Conservation (phyloP, 1,139 yeast species). For the Nakaseomyces bracarensis region DNA sequence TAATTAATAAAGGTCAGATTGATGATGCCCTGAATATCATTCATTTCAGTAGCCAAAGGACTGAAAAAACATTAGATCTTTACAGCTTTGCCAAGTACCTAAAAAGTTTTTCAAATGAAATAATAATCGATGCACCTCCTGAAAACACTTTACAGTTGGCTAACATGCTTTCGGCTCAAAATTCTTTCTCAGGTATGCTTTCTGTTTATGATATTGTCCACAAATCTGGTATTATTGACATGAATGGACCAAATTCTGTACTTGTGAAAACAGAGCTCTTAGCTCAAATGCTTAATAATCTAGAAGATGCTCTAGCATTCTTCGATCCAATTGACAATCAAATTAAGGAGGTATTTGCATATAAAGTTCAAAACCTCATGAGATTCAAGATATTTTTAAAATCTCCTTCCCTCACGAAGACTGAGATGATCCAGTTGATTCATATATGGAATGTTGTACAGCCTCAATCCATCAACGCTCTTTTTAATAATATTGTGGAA, state of each 20-base stretch:
- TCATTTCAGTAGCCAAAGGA: conserved; percentile 12
- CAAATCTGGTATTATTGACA: conserved; percentile 10
- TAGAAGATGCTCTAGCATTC: conserved; percentile 21
- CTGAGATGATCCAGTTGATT: conserved; percentile 20
- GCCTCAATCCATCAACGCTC: conserved; percentile 18
- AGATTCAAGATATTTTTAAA: conserved; percentile 24
- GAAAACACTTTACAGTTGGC: conserved; percentile 28
- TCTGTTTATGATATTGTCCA: conserved; percentile 16
- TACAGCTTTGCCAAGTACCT: conserved; percentile 24
- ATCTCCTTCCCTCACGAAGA: conserved; percentile 15
- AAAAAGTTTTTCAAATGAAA: conserved; percentile 18
- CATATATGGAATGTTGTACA: conserved; percentile 21
- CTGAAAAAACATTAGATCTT: conserved; percentile 20
- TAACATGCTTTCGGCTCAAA: conserved; percentile 23
- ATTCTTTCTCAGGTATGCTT: conserved; percentile 19
- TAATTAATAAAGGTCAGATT: conserved; percentile 18
- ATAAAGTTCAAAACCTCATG: conserved; percentile 22
- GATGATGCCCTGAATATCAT: conserved; percentile 18
- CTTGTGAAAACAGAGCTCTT: conserved; percentile 19
- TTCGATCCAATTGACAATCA: conserved; percentile 12
- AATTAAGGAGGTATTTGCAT: conserved; percentile 10
- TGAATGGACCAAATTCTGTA: conserved; percentile 8
- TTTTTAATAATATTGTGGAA: conserved; percentile 30
- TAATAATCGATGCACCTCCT: conserved; percentile 12
- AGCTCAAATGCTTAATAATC: conserved; percentile 28